These are phyloP conservation scores for Pythium grandisporangium DNA, from an alignment of 352 stramenopile species.

Conservation along the genomic window DNA sequence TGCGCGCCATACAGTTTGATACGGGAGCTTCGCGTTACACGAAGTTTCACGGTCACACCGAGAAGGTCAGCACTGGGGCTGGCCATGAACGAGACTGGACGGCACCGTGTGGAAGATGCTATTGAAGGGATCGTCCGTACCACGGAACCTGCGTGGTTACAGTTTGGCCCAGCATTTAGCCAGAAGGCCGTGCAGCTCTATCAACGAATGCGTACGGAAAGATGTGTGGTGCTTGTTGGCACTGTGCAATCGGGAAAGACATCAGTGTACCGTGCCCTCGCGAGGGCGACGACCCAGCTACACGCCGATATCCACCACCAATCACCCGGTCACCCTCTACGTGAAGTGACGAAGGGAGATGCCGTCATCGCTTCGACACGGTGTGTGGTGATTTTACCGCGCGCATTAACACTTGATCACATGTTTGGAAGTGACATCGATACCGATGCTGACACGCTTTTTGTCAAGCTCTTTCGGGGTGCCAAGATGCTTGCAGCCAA, in stretches of 20 bases:
- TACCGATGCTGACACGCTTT: slow-evolving; percentile 21
- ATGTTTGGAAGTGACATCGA: too few species aligned
- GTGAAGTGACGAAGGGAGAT: too few species aligned
- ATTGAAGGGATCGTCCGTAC: too few species aligned
- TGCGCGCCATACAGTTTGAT: slow-evolving; percentile 14
- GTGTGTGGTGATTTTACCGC: slow-evolving; percentile 28
- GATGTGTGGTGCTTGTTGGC: slow-evolving; percentile 28
- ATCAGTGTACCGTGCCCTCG: slow-evolving; percentile 28
- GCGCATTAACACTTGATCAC: slow-evolving; percentile 21
- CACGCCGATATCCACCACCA: background rate
- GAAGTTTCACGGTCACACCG: slow-evolving; percentile 11
- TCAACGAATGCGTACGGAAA: slow-evolving; percentile 16
- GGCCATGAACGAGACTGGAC: too few species aligned
- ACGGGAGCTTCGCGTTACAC: slow-evolving; percentile 14
- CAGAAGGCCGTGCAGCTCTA: slow-evolving; percentile 38
- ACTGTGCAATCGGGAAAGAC: slow-evolving; percentile 44
- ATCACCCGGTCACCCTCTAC: too few species aligned
- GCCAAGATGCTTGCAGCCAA: slow-evolving; percentile 23
- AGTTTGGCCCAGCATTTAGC: slow-evolving; percentile 9
- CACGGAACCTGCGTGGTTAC: too few species aligned
- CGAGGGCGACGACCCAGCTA: slow-evolving; percentile 4
- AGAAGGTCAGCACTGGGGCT: too few species aligned
- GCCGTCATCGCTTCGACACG: slow-evolving; percentile 6
- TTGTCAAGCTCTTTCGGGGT: slow-evolving; percentile 30
- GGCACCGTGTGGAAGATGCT: slow-evolving; percentile 27